These are phyloP conservation scores for Mycena maculata DNA, from an alignment of 768 basidiomycete genomes.

Conservation along the genomic window DNA sequence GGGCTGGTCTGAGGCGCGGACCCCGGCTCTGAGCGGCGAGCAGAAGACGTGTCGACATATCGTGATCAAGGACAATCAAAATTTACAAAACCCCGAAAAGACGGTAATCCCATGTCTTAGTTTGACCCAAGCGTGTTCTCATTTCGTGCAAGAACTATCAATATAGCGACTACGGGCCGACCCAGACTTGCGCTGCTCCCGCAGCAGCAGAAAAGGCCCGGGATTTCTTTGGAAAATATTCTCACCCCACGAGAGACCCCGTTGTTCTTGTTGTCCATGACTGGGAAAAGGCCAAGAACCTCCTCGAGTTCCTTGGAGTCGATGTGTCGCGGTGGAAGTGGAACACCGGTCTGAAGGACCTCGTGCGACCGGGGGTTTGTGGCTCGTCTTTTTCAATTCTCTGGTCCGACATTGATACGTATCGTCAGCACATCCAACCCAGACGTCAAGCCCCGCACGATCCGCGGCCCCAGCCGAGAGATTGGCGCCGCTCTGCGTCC, in stretches of 20 bases:
- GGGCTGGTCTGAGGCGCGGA: conserved; percentile 19
- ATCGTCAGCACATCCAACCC: neutral
- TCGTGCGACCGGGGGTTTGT: conserved; percentile 11
- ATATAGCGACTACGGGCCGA: conserved; percentile 2
- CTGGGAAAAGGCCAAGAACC: neutral
- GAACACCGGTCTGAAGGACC: conserved; percentile 11
- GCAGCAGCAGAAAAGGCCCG: neutral
- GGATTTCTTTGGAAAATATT: neutral
- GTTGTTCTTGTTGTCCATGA: conserved; percentile 27
- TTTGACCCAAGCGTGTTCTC: neutral
- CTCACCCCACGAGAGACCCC: neutral
- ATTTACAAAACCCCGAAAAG: neutral
- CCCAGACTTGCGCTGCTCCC: neutral
- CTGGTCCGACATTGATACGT: neutral
- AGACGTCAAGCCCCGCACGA: conserved; percentile 18
- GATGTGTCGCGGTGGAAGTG: conserved; percentile 7
- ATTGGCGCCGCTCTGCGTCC: neutral
- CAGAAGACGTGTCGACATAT: conserved; percentile 3
- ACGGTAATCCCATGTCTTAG: neutral
- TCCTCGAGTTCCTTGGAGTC: conserved; percentile 1
- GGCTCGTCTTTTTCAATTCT: neutral
- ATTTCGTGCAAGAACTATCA: conserved; percentile 1
- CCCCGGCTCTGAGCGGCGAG: neutral
- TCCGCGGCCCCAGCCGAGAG: neutral
- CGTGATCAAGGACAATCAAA: neutral